These are phyloP conservation scores for Blastobotrys attinorum DNA, from an alignment of 805 yeast genomes.

Conservation along the genomic window DNA sequence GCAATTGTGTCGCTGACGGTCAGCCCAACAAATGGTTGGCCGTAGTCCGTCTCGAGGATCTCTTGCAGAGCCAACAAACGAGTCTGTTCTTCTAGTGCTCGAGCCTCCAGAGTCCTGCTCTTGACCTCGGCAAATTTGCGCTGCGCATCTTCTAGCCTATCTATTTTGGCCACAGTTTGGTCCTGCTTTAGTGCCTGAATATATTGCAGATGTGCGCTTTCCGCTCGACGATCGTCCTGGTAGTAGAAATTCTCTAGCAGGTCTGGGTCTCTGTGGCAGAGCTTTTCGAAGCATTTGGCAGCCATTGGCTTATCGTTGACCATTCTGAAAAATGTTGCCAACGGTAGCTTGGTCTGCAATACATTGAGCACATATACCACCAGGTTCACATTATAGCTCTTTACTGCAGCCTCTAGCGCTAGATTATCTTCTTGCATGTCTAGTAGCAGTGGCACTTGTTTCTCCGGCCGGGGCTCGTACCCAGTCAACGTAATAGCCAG, in stretches of 20 bases:
- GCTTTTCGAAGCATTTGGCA: slow-evolving; percentile 33
- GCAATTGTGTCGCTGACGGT: slow-evolving; percentile 44
- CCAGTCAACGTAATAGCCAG: slow-evolving; percentile 62
- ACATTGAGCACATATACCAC: slow-evolving; percentile 48
- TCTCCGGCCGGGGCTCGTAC: slow-evolving; percentile 53
- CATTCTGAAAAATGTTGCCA: slow-evolving; percentile 62
- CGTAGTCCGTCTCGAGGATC: slow-evolving; percentile 36
- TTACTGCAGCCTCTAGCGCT: slow-evolving; percentile 62
- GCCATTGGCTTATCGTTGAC: slow-evolving; percentile 43
- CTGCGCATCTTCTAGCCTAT: slow-evolving; percentile 23
- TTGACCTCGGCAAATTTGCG: slow-evolving; percentile 31
- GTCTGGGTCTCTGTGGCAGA: slow-evolving; percentile 31
- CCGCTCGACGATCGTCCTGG: slow-evolving; percentile 53
- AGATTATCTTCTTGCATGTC: slow-evolving; percentile 64
- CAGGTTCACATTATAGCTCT: slow-evolving; percentile 52
- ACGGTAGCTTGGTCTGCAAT: slow-evolving; percentile 46
- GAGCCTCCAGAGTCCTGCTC: slow-evolving; percentile 31
- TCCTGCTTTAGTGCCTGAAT: slow-evolving; percentile 18
- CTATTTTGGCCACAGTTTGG: slow-evolving; percentile 17
- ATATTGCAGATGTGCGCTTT: slow-evolving; percentile 38
- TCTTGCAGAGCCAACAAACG: slow-evolving; percentile 39
- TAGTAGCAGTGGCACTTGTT: slow-evolving; percentile 56
- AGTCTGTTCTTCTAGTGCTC: slow-evolving; percentile 38
- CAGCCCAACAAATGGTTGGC: slow-evolving; percentile 32
- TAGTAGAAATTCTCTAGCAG: slow-evolving; percentile 48